phyloP scores from a whole-genome alignment of 1,284 basidiomycete species.

The Tremellales sp. region DNA sequence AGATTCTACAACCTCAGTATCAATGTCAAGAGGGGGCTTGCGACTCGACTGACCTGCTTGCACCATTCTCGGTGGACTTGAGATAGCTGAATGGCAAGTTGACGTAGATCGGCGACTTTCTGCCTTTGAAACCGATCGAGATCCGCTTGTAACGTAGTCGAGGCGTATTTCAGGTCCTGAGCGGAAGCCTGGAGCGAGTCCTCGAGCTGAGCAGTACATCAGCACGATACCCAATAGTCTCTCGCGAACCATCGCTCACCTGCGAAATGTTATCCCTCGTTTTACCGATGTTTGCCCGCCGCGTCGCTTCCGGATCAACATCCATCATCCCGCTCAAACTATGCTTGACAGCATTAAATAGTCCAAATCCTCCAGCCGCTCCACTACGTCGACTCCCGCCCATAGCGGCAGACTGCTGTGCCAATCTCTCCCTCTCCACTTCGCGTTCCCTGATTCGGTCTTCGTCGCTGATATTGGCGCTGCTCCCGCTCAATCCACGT shows the following conservation, averaged over 20 bases:
- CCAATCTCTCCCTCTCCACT: conserved; percentile 17
- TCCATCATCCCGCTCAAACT: conserved; percentile 98
- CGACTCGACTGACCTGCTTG: conserved; percentile 62
- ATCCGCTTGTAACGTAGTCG: conserved; percentile 93
- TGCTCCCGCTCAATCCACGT: conserved; percentile 14
- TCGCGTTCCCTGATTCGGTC: conserved; percentile 15
- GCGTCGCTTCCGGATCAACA: conserved; percentile 91
- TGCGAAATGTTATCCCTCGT: conserved; percentile 90
- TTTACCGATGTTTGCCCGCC: conserved; percentile 88
- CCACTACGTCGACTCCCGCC: conserved; percentile 3
- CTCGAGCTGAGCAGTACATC: conserved; percentile 67
- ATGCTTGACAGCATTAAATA: conserved; percentile 88
- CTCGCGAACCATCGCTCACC: conserved; percentile 52
- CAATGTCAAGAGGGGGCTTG: neutral
- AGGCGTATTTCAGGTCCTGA: conserved; percentile 92
- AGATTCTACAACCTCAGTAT: conserved; percentile 63
- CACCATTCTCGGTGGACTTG: conserved; percentile 92
- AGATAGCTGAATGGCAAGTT: conserved; percentile 88
- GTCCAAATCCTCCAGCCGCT: conserved; percentile 69
- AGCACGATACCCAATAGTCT: no score
- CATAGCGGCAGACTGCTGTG: conserved; percentile 2
- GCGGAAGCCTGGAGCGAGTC: conserved; percentile 83
- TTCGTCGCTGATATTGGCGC: conserved; percentile 7
- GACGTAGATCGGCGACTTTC: conserved; percentile 91
- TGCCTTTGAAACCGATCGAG: conserved; percentile 97